Conservation (phyloP, 805 yeast species). For the Candida dendrica region DNA sequence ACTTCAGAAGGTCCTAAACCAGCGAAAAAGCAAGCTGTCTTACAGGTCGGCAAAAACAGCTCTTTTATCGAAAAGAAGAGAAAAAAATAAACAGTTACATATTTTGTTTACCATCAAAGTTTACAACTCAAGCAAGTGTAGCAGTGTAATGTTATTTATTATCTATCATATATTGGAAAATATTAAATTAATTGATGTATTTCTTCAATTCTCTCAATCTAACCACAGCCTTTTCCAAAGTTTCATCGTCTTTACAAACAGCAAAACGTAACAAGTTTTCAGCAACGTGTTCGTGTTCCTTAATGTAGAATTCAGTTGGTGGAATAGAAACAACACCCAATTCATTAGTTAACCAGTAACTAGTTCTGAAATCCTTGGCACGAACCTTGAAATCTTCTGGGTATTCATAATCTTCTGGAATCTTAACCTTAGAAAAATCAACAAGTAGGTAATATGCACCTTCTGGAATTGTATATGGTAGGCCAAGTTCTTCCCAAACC, state of each 20-base stretch:
- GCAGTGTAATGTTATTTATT: neutral
- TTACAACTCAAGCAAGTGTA: neutral
- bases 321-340: conserved; percentile 95
- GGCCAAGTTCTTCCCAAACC: conserved; percentile 77
- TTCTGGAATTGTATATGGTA: conserved; percentile 86
- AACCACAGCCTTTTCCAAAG: conserved; percentile 74
- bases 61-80: conserved; percentile 15
- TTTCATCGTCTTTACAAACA: conserved; percentile 85
- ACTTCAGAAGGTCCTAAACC: conserved; percentile 44
- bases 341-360: conserved; percentile 89
- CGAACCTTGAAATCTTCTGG: conserved; percentile 63
- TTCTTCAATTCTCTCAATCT: conserved; percentile 66
- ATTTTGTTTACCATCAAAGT: neutral
- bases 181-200: conserved; percentile 32
- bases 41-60: conserved; percentile 14
- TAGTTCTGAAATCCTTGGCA: conserved; percentile 81
- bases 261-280: conserved; percentile 90
- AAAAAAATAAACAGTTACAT: conserved; percentile 2
- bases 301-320: conserved; percentile 87
- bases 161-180: neutral
- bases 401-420: conserved; percentile 65
- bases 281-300: conserved; percentile 64
- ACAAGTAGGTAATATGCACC: conserved; percentile 93
- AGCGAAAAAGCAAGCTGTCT: conserved; percentile 32
- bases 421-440: conserved; percentile 72